Conservation (phyloP, 495 filamentous ascomycete genomes). For the Penicillium antarcticum region DNA sequence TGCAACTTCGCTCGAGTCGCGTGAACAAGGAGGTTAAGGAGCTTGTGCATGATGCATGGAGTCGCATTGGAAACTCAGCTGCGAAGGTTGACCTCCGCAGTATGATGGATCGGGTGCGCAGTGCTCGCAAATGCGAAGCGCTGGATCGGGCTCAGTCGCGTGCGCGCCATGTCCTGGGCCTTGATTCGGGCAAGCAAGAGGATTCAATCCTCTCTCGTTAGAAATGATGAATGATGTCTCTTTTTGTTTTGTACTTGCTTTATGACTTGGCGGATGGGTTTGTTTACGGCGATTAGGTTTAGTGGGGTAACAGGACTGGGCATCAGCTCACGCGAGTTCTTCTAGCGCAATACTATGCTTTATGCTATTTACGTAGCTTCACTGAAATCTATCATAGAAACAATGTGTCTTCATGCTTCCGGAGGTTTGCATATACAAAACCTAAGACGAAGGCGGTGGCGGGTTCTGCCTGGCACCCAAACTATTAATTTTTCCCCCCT, state of each 20-base stretch:
- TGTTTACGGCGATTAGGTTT: slow-evolving; percentile 25
- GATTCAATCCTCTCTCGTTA: slow-evolving; percentile 2
- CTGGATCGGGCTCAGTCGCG: slow-evolving; percentile 38
- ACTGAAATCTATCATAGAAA: too few relatives aligned
- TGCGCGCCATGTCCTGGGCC: slow-evolving; percentile 32
- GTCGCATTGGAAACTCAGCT: slow-evolving; percentile 23
- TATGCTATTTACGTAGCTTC: too few relatives aligned
- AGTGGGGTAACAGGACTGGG: slow-evolving; percentile 8
- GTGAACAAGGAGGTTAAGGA: slow-evolving; percentile 30
- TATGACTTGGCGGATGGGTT: slow-evolving; percentile 12
- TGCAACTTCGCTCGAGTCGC: slow-evolving; percentile 27
- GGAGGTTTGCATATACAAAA: not conserved
- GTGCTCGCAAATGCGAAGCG: slow-evolving; percentile 25
- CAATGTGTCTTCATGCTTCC: too few relatives aligned
- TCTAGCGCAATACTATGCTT: slow-evolving; percentile 18
- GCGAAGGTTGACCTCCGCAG: slow-evolving; percentile 22
- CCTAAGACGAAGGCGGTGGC: slow-evolving; percentile 5
- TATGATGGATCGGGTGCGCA: slow-evolving; percentile 33
- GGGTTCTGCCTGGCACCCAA: slow-evolving; percentile 14
- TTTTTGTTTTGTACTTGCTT: slow-evolving; percentile 4
- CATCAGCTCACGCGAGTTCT: slow-evolving; percentile 7
- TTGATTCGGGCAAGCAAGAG: slow-evolving; percentile 9
- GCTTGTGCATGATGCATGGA: slow-evolving; percentile 30
- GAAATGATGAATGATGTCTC: not conserved
- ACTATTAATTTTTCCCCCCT: slow-evolving; percentile 34